phyloP scores from a whole-genome alignment of 352 stramenopile genomes.

The Phytopythium vexans region DNA sequence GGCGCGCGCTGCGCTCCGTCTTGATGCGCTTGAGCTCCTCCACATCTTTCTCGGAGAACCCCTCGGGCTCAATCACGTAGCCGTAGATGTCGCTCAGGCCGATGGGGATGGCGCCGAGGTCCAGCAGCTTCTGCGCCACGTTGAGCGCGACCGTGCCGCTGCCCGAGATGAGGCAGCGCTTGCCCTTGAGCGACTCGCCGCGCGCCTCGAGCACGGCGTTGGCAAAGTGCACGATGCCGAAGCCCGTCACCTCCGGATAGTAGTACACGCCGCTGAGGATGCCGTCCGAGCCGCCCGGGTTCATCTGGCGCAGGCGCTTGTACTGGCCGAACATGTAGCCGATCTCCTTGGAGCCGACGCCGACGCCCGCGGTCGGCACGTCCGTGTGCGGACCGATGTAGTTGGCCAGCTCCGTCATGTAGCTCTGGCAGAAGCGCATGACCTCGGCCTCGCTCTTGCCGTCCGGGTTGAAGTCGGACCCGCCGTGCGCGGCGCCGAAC shows the following conservation, averaged over 20 bases:
- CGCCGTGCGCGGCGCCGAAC: slow-evolving; percentile 83
- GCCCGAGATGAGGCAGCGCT: slow-evolving; percentile 96
- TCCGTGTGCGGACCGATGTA: slow-evolving; percentile 97
- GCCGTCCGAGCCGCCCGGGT: slow-evolving; percentile 76
- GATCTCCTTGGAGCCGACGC: slow-evolving; percentile 93
- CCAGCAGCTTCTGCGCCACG: slow-evolving; percentile 93
- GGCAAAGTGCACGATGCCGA: slow-evolving; percentile 94
- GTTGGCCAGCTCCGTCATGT: slow-evolving; percentile 97
- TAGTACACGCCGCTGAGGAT: slow-evolving; percentile 88
- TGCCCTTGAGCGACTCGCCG: slow-evolving; percentile 93
- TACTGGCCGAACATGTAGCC: slow-evolving; percentile 98
- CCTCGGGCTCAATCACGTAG: slow-evolving; percentile 94
- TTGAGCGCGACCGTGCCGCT: slow-evolving; percentile 93
- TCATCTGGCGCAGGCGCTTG: slow-evolving; percentile 92
- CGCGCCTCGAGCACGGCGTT: slow-evolving; percentile 91
- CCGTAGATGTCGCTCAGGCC: slow-evolving; percentile 95
- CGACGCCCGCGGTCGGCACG: slow-evolving; percentile 94
- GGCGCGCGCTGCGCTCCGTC: slow-evolving; percentile 70
- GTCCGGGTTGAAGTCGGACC: slow-evolving; percentile 96
- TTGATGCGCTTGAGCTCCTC: slow-evolving; percentile 80
- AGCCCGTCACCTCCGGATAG: slow-evolving; percentile 92
- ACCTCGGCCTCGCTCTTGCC: slow-evolving; percentile 98
- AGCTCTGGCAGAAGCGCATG: slow-evolving; percentile 98
- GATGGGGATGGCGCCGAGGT: slow-evolving; percentile 95
- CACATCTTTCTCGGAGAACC: slow-evolving; percentile 70